Evolutionary conservation across 257 asterid genomes (phyloP).

Genomic region (Solanum neorickii): DNA sequence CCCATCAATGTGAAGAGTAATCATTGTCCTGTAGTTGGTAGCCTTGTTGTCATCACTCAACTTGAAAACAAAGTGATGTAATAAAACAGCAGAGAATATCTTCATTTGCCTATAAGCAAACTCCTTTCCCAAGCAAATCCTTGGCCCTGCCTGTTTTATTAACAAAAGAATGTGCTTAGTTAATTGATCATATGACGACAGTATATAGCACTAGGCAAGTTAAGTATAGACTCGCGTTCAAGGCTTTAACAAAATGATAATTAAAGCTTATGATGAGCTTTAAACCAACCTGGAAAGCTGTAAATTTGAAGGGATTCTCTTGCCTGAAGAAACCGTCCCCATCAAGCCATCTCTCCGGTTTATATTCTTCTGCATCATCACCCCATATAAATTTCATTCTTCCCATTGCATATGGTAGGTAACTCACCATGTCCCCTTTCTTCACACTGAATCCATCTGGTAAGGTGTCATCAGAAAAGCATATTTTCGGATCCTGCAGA

Average conservation of each 20-base stretch:
- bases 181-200: neutral
- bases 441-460: slow-evolving; percentile 41
- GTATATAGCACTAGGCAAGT: neutral
- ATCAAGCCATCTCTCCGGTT: slow-evolving; percentile 60
- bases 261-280: neutral
- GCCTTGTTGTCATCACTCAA: slow-evolving; percentile 21
- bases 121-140: slow-evolving; percentile 50
- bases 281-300: slow-evolving; percentile 44
- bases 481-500: slow-evolving; percentile 29
- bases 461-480: slow-evolving; percentile 33
- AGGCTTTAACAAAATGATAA: neutral
- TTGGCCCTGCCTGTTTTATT: slow-evolving; percentile 38
- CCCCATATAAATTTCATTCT: slow-evolving; percentile 55
- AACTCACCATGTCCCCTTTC: slow-evolving; percentile 30
- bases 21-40: slow-evolving; percentile 40
- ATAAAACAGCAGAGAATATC: slow-evolving; percentile 34
- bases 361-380: slow-evolving; percentile 30
- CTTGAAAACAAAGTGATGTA: slow-evolving; percentile 34
- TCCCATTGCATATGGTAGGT: slow-evolving; percentile 60
- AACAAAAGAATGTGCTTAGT: neutral
- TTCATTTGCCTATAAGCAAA: slow-evolving; percentile 65
- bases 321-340: slow-evolving; percentile 26
- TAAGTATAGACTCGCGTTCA: neutral
- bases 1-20: slow-evolving; percentile 41
- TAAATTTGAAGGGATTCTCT: slow-evolving; percentile 44